phyloP scores from a whole-genome alignment of 2,329 filamentous ascomycete species.

The Zymoseptoria brevis region DNA sequence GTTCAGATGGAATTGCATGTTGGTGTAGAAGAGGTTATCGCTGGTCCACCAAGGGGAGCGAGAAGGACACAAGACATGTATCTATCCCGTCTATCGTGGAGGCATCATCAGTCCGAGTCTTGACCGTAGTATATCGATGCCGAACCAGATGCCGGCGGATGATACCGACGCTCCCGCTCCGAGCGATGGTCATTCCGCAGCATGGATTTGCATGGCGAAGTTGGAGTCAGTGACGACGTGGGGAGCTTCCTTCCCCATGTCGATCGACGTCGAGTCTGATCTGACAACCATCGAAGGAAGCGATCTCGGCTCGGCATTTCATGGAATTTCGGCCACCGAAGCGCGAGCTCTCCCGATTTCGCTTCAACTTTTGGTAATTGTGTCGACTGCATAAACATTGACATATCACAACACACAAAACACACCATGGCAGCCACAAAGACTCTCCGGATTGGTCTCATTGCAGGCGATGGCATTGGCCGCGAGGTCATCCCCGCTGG shows the following conservation, averaged over 20 bases:
- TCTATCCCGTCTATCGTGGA: too few species aligned
- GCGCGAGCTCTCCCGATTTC: not conserved
- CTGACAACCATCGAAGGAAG: not conserved
- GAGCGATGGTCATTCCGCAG: too few species aligned
- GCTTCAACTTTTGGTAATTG: not conserved
- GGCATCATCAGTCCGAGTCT: too few species aligned
- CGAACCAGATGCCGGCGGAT: too few species aligned
- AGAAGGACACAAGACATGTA: too few species aligned
- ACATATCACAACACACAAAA: not conserved
- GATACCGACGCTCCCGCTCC: too few species aligned
- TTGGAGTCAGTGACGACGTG: not conserved
- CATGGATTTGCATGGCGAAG: too few species aligned
- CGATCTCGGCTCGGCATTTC: not conserved
- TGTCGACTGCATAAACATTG: not conserved
- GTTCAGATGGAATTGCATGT: conserved; percentile 30
- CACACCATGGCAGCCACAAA: not conserved
- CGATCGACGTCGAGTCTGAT: not conserved
- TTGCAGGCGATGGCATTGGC: conserved; percentile 96
- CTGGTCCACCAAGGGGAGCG: too few species aligned
- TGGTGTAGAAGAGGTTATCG: not conserved
- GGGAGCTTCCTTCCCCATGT: not conserved
- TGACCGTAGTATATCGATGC: too few species aligned
- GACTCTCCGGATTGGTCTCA: conserved; percentile 50
- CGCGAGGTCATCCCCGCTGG: conserved; percentile 95
- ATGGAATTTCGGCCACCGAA: not conserved